Evolutionary conservation across 1,139 yeast species (phyloP).

Genomic region (Suhomyces wounanorum): DNA sequence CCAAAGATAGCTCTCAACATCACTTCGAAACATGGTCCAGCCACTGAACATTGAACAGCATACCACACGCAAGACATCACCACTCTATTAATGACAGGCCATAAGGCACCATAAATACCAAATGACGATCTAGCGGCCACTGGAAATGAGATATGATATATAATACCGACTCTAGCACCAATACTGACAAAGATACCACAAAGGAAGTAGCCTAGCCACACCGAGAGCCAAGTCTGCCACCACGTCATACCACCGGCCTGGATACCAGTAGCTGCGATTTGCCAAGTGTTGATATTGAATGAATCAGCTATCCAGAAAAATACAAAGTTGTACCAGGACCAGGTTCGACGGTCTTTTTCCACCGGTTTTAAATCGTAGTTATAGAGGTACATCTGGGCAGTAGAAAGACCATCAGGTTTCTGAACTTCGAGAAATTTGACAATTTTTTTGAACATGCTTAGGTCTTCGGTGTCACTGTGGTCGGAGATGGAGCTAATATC

Average conservation of each 20-base stretch:
- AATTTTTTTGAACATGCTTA: constrained; percentile 3
- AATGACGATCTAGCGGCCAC: constrained; percentile 72
- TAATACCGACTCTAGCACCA: constrained; percentile 71
- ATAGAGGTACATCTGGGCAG: constrained; percentile 59
- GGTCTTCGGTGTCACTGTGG: constrained; percentile 4
- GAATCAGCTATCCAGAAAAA: constrained; percentile 87
- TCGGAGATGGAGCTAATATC: constrained; percentile 32
- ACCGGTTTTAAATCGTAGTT: constrained; percentile 81
- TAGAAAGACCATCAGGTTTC: constrained; percentile 36
- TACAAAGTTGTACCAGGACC: constrained; percentile 81
- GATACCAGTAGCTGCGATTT: constrained; percentile 81
- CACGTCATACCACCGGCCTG: constrained; percentile 71
- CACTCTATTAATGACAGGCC: constrained; percentile 81
- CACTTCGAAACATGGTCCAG: constrained; percentile 77
- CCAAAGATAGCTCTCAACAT: constrained; percentile 72
- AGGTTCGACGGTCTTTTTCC: constrained; percentile 63
- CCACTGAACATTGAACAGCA: constrained; percentile 79
- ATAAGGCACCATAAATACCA: constrained; percentile 75
- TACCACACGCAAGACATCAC: constrained; percentile 87
- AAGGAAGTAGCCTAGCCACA: constrained; percentile 70
- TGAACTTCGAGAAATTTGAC: constrained; percentile 23
- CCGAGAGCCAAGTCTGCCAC: constrained; percentile 90
- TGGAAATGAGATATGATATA: constrained; percentile 78
- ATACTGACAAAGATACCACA: constrained; percentile 64
- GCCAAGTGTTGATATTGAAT: constrained; percentile 87